Conservation (phyloP, 2,329 filamentous ascomycete genomes). For the Teratosphaeria nubilosa region DNA sequence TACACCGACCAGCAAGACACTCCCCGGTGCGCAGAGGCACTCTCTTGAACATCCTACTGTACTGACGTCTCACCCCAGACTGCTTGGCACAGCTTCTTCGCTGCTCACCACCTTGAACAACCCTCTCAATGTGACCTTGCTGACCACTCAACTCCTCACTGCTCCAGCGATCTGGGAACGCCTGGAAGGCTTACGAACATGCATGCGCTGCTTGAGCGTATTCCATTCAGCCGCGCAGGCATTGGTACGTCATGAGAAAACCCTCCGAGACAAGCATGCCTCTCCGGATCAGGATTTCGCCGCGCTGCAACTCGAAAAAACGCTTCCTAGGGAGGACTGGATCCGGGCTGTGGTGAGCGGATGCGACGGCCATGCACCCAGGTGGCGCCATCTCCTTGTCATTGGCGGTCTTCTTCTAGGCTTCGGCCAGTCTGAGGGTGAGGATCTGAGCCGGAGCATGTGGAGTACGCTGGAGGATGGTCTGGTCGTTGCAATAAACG, state of each 20-base stretch:
- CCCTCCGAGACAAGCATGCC: constrained; percentile 18
- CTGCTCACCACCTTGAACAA: constrained; percentile 62
- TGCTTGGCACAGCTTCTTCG: constrained; percentile 56
- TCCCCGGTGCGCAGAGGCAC: constrained; percentile 38
- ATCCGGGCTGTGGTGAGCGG: constrained; percentile 48
- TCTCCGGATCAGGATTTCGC: constrained; percentile 15
- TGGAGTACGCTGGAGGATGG: constrained; percentile 60
- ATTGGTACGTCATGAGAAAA: constrained; percentile 39
- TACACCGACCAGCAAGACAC: constrained; percentile 50
- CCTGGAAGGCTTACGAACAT: constrained; percentile 52
- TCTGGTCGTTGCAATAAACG: constrained; percentile 63
- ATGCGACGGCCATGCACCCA: constrained; percentile 50
- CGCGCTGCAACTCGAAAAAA: constrained; percentile 21
- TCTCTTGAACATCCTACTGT: constrained; percentile 3
- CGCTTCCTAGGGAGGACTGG: constrained; percentile 43
- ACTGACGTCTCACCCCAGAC: constrained; percentile 17
- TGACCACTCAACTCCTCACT: constrained; percentile 61
- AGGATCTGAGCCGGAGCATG: constrained; percentile 54
- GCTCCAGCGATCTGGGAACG: constrained; percentile 61
- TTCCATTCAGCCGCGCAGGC: constrained; percentile 58
- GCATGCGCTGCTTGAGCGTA: constrained; percentile 57
- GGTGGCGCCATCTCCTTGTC: constrained; percentile 79
- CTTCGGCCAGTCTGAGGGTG: constrained; percentile 54
- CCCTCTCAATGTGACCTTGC: constrained; percentile 61
- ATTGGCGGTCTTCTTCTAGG: constrained; percentile 70